Percentiles rank a stretch among this genome's conserved stretches.
These are phyloP conservation scores for Talaromyces rugulosus DNA, from an alignment of 2,329 filamentous ascomycete genomes.

Conservation along the genomic window DNA sequence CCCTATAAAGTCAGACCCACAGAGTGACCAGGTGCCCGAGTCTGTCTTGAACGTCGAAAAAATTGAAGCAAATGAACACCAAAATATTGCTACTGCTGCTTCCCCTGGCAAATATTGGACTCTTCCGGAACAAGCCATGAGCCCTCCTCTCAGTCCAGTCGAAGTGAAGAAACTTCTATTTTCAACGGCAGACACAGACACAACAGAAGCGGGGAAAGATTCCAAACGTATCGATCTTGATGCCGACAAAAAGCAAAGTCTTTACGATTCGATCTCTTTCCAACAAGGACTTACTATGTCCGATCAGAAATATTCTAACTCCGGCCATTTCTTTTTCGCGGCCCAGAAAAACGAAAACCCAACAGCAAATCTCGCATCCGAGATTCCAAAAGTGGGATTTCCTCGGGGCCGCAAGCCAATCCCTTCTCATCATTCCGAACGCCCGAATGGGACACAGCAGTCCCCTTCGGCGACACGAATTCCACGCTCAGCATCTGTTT, in stretches of 20 bases:
- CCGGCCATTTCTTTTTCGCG: conserved; percentile 44
- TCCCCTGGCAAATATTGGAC: neutral
- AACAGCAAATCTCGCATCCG: neutral
- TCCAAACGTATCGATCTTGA: conserved; percentile 16
- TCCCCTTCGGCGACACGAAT: neutral
- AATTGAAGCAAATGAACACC: neutral
- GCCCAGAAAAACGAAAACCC: conserved; percentile 2
- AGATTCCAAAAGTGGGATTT: conserved; percentile 37
- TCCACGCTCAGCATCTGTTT: conserved; percentile 21
- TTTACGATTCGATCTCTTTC: conserved; percentile 52
- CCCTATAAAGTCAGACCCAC: neutral
- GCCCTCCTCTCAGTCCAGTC: conserved; percentile 37
- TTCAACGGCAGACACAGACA: conserved; percentile 13
- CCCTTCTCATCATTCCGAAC: neutral
- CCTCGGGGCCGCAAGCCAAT: conserved; percentile 17
- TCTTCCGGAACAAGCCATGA: conserved; percentile 28
- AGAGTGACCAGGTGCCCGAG: neutral
- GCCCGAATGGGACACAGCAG: neutral
- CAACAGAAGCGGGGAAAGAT: conserved; percentile 10
- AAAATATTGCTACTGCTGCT: neutral
- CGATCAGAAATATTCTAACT: conserved; percentile 51
- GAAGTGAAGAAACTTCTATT: conserved; percentile 46
- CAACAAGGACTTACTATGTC: conserved; percentile 44
- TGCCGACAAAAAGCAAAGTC: conserved; percentile 28
- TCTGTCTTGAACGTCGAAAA: neutral